A percentile compares a stretch with the other conserved stretches of the same genome.
phyloP scores from a whole-genome alignment of 345 rosid species.

The Xanthoceras sorbifolium region DNA sequence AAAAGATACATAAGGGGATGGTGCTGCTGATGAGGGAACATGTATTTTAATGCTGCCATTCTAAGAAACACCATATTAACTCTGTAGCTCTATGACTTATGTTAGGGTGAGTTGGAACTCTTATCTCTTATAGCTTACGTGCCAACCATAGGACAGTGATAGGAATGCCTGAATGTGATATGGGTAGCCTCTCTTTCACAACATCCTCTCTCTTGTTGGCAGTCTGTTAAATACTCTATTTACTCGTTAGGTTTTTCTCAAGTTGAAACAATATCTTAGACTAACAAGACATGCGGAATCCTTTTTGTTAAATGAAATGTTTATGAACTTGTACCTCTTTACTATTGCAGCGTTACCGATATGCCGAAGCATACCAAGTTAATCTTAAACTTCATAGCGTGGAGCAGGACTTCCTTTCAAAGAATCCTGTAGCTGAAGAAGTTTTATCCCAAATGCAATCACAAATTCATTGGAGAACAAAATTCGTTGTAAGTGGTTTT shows the following conservation, averaged over 20 bases:
- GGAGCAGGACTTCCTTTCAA: constrained; percentile 64
- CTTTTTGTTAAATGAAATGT: constrained; percentile 10
- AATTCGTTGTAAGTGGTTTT: constrained; percentile 72
- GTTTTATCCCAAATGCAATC: constrained; percentile 60
- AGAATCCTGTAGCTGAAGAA: constrained; percentile 44
- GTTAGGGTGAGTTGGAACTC: background rate
- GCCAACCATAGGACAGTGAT: background rate
- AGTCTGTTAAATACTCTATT: background rate
- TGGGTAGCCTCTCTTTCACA: background rate
- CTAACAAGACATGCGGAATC: background rate
- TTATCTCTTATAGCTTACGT: background rate
- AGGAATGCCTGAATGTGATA: background rate
- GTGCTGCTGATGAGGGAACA: background rate
- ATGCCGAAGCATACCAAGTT: constrained; percentile 81
- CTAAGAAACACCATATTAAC: background rate
- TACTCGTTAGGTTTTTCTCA: background rate
- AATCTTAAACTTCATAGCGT: constrained; percentile 60
- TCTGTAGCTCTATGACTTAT: background rate
- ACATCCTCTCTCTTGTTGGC: background rate
- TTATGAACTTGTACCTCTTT: constrained; percentile 20
- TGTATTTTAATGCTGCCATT: background rate
- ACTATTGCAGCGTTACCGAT: constrained; percentile 76
- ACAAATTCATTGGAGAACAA: constrained; percentile 68
- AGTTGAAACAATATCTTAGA: background rate
- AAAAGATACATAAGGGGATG: constrained; percentile 2